Evolutionary conservation across 2,329 filamentous ascomycete species (phyloP).

Genomic region (Leptosphaerulina australis): DNA sequence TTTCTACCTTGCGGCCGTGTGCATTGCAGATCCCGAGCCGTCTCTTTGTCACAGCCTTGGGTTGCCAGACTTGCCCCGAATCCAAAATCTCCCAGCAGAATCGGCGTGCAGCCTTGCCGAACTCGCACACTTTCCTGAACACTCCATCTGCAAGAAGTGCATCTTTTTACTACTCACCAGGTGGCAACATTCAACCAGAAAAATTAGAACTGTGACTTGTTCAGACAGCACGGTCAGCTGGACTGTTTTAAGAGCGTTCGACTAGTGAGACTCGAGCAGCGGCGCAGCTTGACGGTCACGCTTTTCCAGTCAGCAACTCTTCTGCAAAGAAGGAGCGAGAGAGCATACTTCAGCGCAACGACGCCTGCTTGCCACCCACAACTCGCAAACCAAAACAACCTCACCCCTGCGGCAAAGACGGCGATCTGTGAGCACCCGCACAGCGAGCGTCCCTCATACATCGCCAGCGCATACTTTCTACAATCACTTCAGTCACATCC

Average conservation of each 20-base stretch:
- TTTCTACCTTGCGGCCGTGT: constrained; percentile 6
- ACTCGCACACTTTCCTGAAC: background rate
- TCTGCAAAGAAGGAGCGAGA: constrained; percentile 19
- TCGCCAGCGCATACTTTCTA: background rate
- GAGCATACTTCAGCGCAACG: constrained; percentile 21
- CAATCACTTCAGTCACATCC: background rate
- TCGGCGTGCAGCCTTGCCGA: constrained; percentile 16
- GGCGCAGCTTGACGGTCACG: constrained; percentile 30
- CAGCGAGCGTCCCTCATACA: background rate
- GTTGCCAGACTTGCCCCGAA: background rate
- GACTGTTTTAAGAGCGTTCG: constrained; percentile 21
- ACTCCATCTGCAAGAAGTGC: constrained; percentile 3
- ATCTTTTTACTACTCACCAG: background rate
- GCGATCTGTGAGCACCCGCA: constrained; percentile 6
- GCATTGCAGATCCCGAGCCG: constrained; percentile 5
- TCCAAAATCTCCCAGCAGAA: constrained; percentile 19
- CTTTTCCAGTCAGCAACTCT: constrained; percentile 25
- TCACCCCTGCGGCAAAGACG: constrained; percentile 6
- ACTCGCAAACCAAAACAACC: background rate
- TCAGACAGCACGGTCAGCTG: constrained; percentile 22
- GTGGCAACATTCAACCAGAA: background rate
- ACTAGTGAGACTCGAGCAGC: constrained; percentile 20
- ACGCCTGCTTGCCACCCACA: constrained; percentile 7
- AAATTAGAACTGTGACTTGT: constrained; percentile 9
- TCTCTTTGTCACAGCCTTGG: constrained; percentile 11